A percentile compares a stretch with the other conserved stretches of the same genome.
Conservation (phyloP, 305 asterid species). For the Fraxinus angustifolia region DNA sequence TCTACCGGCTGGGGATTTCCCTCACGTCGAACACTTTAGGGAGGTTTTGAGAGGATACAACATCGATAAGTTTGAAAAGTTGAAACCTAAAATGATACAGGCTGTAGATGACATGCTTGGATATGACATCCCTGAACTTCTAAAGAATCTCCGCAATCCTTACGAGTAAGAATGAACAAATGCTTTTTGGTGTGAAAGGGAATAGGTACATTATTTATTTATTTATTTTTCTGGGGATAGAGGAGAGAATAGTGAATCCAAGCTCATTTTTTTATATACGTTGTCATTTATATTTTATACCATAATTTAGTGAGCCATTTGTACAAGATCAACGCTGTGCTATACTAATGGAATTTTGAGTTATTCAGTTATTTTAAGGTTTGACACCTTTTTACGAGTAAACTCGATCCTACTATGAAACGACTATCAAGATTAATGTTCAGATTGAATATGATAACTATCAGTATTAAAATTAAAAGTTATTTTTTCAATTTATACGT, state of each 20-base stretch:
- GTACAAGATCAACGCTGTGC: too few species aligned
- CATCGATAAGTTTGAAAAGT: slow-evolving; percentile 79
- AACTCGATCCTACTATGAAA: too few species aligned
- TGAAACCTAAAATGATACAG: slow-evolving; percentile 82
- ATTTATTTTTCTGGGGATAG: not conserved
- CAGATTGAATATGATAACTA: too few species aligned
- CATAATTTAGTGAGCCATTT: too few species aligned
- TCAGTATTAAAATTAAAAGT: too few species aligned
- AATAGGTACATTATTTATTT: not conserved
- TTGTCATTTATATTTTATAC: not conserved
- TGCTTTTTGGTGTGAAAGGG: not conserved
- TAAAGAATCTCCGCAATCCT: slow-evolving; percentile 87
- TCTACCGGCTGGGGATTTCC: slow-evolving; percentile 88
- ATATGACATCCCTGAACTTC: slow-evolving; percentile 82
- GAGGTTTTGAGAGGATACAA: slow-evolving; percentile 64
- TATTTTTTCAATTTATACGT: too few species aligned
- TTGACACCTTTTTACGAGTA: too few species aligned
- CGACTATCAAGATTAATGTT: too few species aligned
- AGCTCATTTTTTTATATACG: not conserved
- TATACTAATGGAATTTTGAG: too few species aligned
- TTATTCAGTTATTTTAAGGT: too few species aligned
- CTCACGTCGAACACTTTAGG: slow-evolving; percentile 68
- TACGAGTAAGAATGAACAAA: slow-evolving; percentile 42
- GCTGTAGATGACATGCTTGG: slow-evolving; percentile 91
- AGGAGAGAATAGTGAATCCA: not conserved